Percentiles rank a stretch among this genome's conserved stretches.
phyloP scores from a whole-genome alignment of 306 rosid genomes.

The Vigna unguiculata region DNA sequence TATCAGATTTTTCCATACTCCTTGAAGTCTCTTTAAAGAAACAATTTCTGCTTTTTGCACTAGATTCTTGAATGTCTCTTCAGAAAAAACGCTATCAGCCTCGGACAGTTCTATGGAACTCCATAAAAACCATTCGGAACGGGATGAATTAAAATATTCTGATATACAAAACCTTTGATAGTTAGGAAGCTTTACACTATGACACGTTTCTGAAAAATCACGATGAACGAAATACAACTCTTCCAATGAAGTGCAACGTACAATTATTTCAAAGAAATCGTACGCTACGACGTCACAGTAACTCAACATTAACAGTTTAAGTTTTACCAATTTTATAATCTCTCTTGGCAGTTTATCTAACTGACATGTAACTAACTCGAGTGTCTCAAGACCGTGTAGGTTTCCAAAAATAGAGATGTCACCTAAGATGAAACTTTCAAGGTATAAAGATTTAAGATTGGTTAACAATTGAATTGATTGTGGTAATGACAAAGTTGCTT shows the following conservation, averaged over 20 bases:
- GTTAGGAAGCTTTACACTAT: not conserved
- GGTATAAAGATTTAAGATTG: not conserved
- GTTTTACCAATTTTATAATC: not conserved
- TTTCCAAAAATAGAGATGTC: conserved; percentile 23
- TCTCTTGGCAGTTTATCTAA: not conserved
- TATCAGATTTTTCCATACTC: conserved; percentile 17
- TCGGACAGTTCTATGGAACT: not conserved
- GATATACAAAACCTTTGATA: conserved; percentile 17
- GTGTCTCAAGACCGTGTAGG: conserved; percentile 5
- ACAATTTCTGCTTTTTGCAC: not conserved
- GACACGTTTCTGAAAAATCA: not conserved
- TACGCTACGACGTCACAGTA: accelerated
- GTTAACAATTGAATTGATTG: not conserved
- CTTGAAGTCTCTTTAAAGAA: accelerated
- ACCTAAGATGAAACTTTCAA: accelerated
- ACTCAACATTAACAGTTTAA: conserved; percentile 14
- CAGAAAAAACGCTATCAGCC: not conserved
- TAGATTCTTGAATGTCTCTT: not conserved
- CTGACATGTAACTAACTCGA: accelerated
- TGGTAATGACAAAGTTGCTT: not conserved
- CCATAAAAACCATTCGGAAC: not conserved
- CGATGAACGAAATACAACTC: not conserved
- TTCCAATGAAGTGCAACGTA: conserved; percentile 8
- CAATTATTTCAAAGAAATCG: not conserved
- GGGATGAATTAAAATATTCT: no score